phyloP scores from a whole-genome alignment of 768 basidiomycete genomes.

The Leccinellum luteum region DNA sequence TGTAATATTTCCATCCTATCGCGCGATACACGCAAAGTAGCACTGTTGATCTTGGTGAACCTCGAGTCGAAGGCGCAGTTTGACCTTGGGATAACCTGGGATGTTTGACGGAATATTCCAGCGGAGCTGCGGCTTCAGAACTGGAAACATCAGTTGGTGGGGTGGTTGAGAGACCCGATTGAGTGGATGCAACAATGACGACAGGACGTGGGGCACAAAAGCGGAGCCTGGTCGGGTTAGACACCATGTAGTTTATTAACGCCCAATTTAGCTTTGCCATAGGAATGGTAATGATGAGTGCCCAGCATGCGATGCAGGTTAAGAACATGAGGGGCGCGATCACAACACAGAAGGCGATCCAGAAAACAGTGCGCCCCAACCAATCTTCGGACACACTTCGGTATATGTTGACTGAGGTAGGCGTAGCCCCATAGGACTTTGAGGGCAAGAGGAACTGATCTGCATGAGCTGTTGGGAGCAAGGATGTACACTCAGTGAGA shows the following conservation, averaged over 20 bases:
- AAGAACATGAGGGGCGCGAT: slow-evolving; percentile 88
- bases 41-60: slow-evolving; percentile 81
- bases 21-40: slow-evolving; percentile 94
- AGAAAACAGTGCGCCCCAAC: slow-evolving; percentile 78
- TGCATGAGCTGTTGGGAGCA: slow-evolving; percentile 35
- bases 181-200: slow-evolving; percentile 44
- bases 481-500: slow-evolving; percentile 47
- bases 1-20: slow-evolving; percentile 89
- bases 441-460: slow-evolving; percentile 39
- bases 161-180: slow-evolving; percentile 21
- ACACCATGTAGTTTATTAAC: slow-evolving; percentile 78
- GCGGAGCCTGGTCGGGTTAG: slow-evolving; percentile 79
- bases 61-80: slow-evolving; percentile 68
- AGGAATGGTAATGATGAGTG: slow-evolving; percentile 90
- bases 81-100: slow-evolving; percentile 83
- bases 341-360: slow-evolving; percentile 69
- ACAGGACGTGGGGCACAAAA: slow-evolving; percentile 87
- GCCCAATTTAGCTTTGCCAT: slow-evolving; percentile 99
- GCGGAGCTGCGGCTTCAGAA: slow-evolving; percentile 27
- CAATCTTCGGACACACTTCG: slow-evolving; percentile 39
- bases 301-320: slow-evolving; percentile 92
- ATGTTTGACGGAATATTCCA: slow-evolving; percentile 63
- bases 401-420: slow-evolving; percentile 24
- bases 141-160: slow-evolving; percentile 1
- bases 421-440: slow-evolving; percentile 71